Evolutionary conservation across 176 grass and related monocot genomes (phyloP).

Genomic region (Aegilops speltoides): DNA sequence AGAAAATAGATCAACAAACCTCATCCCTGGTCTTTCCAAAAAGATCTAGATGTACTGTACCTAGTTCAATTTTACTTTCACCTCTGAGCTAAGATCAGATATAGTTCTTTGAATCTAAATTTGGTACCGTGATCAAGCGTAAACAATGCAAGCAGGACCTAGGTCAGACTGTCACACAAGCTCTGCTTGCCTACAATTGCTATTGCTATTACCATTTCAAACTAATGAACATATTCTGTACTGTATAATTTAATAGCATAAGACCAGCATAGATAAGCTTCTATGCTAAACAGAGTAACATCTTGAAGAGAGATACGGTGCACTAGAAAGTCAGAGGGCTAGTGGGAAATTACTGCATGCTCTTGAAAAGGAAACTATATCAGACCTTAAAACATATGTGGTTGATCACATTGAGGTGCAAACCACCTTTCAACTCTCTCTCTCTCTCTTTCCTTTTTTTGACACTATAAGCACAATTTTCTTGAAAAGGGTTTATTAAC

Average conservation of each 20-base stretch:
- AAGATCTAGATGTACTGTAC: slow-evolving; percentile 13
- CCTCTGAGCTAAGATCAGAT: slow-evolving; percentile 11
- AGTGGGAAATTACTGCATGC: not conserved
- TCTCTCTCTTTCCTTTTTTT: not conserved
- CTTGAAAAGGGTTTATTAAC: not conserved
- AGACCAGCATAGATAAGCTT: not conserved
- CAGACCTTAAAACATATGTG: not conserved
- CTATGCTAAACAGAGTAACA: not conserved
- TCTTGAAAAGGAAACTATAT: slow-evolving; percentile 10
- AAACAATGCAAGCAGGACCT: not conserved
- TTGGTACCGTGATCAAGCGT: not conserved
- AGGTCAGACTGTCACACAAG: not conserved
- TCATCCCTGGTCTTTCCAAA: not conserved
- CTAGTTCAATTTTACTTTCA: not conserved
- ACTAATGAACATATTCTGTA: slow-evolving; percentile 8
- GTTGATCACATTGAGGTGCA: not conserved
- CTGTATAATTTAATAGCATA: not conserved
- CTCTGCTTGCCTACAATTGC: not conserved
- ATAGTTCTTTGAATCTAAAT: not conserved
- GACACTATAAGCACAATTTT: not conserved
- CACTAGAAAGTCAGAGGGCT: not conserved
- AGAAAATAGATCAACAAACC: slow-evolving; percentile 19
- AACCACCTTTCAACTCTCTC: not conserved
- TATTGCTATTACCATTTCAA: slow-evolving; percentile 8
- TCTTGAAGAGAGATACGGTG: slow-evolving; percentile 8